Evolutionary conservation across 257 asterid species (phyloP).

Genomic region (Solanum stenotomum): DNA sequence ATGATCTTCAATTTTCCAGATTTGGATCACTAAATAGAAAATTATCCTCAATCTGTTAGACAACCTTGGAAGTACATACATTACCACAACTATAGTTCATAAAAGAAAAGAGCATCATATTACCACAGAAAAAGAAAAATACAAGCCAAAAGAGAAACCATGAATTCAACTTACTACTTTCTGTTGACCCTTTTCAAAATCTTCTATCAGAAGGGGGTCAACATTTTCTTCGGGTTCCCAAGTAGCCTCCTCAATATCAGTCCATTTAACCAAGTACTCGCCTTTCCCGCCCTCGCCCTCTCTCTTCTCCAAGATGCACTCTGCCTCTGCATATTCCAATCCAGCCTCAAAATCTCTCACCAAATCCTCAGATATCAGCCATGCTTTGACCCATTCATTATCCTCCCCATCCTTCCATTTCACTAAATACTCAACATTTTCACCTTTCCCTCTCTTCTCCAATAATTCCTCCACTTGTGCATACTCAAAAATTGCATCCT

Average conservation of each 20-base stretch:
- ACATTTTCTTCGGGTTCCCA: slow-evolving; percentile 94
- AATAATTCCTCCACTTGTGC: slow-evolving; percentile 73
- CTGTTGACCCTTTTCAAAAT: slow-evolving; percentile 27
- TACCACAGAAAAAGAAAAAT: not conserved
- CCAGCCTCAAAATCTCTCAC: slow-evolving; percentile 78
- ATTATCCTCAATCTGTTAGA: not conserved
- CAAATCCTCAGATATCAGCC: slow-evolving; percentile 57
- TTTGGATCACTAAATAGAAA: not conserved
- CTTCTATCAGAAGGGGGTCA: slow-evolving; percentile 51
- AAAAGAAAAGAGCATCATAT: not conserved
- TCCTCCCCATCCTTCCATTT: slow-evolving; percentile 80
- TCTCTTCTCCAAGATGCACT: slow-evolving; percentile 44
- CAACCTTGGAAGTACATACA: not conserved
- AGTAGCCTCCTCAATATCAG: slow-evolving; percentile 71
- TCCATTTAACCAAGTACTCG: slow-evolving; percentile 84
- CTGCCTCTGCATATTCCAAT: slow-evolving; percentile 85
- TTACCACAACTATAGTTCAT: not conserved
- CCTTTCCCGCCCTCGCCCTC: slow-evolving; percentile 37
- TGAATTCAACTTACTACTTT: slow-evolving; percentile 1
- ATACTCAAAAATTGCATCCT: slow-evolving; percentile 67
- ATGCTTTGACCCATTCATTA: slow-evolving; percentile 79
- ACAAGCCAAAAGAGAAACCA: not conserved
- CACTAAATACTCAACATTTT: slow-evolving; percentile 63
- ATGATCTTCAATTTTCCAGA: not conserved
- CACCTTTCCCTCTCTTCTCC: slow-evolving; percentile 84